A percentile compares a stretch with the other conserved stretches of the same genome.
phyloP scores from a whole-genome alignment of 148 eudicot genomes.

The Rhododendron williamsianum region DNA sequence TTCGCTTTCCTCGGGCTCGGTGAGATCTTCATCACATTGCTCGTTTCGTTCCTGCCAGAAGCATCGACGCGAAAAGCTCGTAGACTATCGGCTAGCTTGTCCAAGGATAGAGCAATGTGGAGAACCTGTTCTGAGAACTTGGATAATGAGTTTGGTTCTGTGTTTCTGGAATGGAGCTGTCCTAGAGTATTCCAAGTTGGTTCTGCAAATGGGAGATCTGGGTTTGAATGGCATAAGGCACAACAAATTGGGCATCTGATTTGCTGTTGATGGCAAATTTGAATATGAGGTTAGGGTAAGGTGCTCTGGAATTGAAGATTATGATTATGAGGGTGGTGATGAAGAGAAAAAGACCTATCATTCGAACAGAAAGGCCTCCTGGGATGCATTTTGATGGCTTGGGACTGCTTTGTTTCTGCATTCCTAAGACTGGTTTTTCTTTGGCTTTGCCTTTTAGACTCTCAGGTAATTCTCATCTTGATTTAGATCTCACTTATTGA shows the following conservation, averaged over 20 bases:
- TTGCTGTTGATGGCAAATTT: background rate
- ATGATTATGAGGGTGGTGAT: slow-evolving; percentile 5
- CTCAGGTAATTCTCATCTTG: background rate
- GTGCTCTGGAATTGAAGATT: slow-evolving; percentile 6
- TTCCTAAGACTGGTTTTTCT: background rate
- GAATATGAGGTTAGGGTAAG: background rate
- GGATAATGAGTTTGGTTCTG: background rate
- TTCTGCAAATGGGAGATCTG: slow-evolving; percentile 21
- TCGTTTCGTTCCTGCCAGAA: slow-evolving; percentile 8
- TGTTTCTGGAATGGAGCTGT: slow-evolving; percentile 10
- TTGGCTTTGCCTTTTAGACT: background rate
- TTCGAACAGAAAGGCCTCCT: background rate
- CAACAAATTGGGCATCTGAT: slow-evolving; percentile 7
- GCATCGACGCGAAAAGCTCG: slow-evolving; percentile 3
- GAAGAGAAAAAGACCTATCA: slow-evolving; percentile 4
- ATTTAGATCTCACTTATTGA: background rate
- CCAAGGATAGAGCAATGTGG: slow-evolving; percentile 16
- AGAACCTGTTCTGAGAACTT: slow-evolving; percentile 21
- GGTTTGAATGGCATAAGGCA: slow-evolving; percentile 13
- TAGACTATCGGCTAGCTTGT: slow-evolving; percentile 18
- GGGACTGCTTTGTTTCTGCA: slow-evolving; percentile 15
- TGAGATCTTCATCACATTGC: slow-evolving; percentile 19
- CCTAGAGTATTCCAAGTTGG: slow-evolving; percentile 10
- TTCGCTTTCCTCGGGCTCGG: slow-evolving; percentile 15
- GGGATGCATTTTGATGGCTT: slow-evolving; percentile 12